These are phyloP conservation scores for Dendrobium officinale DNA, from an alignment of 106 monocot genomes.

Conservation along the genomic window DNA sequence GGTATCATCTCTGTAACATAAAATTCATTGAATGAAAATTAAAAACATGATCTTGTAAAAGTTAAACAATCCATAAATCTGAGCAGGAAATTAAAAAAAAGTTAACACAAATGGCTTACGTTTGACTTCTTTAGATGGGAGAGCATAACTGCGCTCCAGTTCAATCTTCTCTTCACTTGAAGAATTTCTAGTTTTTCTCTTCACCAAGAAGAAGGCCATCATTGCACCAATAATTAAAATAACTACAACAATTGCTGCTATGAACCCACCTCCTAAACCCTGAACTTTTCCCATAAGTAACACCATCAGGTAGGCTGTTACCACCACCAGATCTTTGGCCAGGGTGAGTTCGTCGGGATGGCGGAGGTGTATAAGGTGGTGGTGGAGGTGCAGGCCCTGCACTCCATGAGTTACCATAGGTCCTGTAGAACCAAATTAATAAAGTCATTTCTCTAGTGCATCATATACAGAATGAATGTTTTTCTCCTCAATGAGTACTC, in stretches of 20 bases:
- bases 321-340: conserved; percentile 26
- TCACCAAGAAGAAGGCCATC: conserved; percentile 63
- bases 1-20: conserved; percentile 50
- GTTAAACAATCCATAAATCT: neutral
- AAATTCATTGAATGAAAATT: conserved; percentile 1
- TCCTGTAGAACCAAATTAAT: conserved; percentile 25
- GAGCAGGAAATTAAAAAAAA: neutral
- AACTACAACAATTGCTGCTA: conserved; percentile 67
- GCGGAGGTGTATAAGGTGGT: conserved; percentile 31
- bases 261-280: conserved; percentile 49
- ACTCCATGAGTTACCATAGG: conserved; percentile 72
- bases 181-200: conserved; percentile 20
- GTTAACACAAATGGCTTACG: conserved; percentile 25
- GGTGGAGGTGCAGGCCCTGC: conserved; percentile 53
- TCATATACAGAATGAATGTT: neutral
- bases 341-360: conserved; percentile 34
- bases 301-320: conserved; percentile 19
- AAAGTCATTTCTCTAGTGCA: neutral
- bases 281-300: conserved; percentile 30
- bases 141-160: conserved; percentile 24
- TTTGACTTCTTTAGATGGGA: conserved; percentile 40
- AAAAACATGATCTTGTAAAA: neutral
- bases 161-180: conserved; percentile 28
- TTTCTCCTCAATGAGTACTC: conserved; percentile 17
- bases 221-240: conserved; percentile 51